Conservation (phyloP, 2,329 filamentous ascomycete species). For the Diplodia sapinea region DNA sequence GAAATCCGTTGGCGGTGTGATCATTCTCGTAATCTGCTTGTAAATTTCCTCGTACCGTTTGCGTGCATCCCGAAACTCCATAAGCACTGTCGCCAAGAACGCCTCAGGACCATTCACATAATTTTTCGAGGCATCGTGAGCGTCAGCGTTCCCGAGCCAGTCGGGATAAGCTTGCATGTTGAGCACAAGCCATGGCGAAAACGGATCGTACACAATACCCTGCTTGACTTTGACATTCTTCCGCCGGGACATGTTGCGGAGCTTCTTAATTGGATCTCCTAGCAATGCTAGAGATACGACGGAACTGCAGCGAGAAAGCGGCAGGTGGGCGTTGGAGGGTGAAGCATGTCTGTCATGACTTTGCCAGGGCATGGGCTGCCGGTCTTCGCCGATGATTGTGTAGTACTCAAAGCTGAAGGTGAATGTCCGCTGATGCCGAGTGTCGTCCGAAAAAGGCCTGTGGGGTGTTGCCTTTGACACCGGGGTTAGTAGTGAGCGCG, state of each 20-base stretch:
- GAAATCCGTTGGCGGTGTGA: slow-evolving; percentile 65
- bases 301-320: slow-evolving; percentile 65
- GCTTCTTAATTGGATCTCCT: slow-evolving; percentile 57
- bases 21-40: slow-evolving; percentile 62
- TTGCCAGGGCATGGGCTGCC: slow-evolving; percentile 66
- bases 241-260: slow-evolving; percentile 58
- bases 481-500: slow-evolving; percentile 33
- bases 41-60: slow-evolving; percentile 65
- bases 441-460: slow-evolving; percentile 55
- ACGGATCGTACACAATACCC: slow-evolving; percentile 64
- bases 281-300: slow-evolving; percentile 64
- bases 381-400: slow-evolving; percentile 62
- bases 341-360: slow-evolving; percentile 56
- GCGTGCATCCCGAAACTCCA: slow-evolving; percentile 66
- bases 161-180: slow-evolving; percentile 66
- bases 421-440: slow-evolving; percentile 61
- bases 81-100: slow-evolving; percentile 63
- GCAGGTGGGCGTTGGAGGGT: slow-evolving; percentile 55
- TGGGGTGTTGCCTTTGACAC: slow-evolving; percentile 38
- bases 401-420: slow-evolving; percentile 71
- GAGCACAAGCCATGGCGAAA: slow-evolving; percentile 66
- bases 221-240: slow-evolving; percentile 51
- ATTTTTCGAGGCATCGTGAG: slow-evolving; percentile 61
- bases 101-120: slow-evolving; percentile 67
- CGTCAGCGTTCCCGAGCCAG: slow-evolving; percentile 62